Evolutionary conservation across 2,329 filamentous ascomycete genomes (phyloP).

Genomic region (Aspergillus ustus): DNA sequence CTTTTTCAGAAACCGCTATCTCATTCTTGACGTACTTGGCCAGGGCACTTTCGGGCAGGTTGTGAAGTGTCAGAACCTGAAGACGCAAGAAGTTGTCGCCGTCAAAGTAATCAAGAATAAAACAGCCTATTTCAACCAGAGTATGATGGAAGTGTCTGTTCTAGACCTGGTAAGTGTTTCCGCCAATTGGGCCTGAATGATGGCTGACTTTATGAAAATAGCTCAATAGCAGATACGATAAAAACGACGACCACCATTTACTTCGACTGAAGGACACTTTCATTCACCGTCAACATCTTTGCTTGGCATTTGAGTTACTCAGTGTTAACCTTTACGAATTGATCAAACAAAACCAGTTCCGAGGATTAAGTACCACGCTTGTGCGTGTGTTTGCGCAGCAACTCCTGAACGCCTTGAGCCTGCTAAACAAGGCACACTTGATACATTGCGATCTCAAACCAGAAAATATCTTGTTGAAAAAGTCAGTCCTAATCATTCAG

Average conservation of each 20-base stretch:
- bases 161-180: slow-evolving; percentile 76
- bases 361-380: slow-evolving; percentile 92
- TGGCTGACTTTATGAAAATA: slow-evolving; percentile 45
- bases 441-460: slow-evolving; percentile 99
- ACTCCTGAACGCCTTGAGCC: slow-evolving; percentile 84
- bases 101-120: slow-evolving; percentile 99
- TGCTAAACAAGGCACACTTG: slow-evolving; percentile 92
- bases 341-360: slow-evolving; percentile 99
- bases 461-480: slow-evolving; percentile 96
- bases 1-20: slow-evolving; percentile 76
- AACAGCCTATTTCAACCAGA: slow-evolving; percentile 99
- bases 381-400: slow-evolving; percentile 98
- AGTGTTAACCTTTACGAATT: slow-evolving; percentile 98
- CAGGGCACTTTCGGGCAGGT: slow-evolving; percentile 99
- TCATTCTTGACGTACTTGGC: slow-evolving; percentile 94
- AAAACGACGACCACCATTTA: slow-evolving; percentile 97
- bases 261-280: slow-evolving; percentile 96
- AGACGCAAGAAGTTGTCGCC: slow-evolving; percentile 96
- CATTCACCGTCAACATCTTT: slow-evolving; percentile 95
- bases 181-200: not conserved
- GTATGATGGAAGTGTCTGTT: slow-evolving; percentile 99
- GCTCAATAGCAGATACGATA: slow-evolving; percentile 98
- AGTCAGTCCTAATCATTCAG: slow-evolving; percentile 55
- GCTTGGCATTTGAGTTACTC: slow-evolving; percentile 91
- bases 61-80: slow-evolving; percentile 97